A percentile compares a stretch with the other conserved stretches of the same genome.
Evolutionary conservation across 2,329 filamentous ascomycete species (phyloP).

Genomic region (Endoconidiophora polonica): DNA sequence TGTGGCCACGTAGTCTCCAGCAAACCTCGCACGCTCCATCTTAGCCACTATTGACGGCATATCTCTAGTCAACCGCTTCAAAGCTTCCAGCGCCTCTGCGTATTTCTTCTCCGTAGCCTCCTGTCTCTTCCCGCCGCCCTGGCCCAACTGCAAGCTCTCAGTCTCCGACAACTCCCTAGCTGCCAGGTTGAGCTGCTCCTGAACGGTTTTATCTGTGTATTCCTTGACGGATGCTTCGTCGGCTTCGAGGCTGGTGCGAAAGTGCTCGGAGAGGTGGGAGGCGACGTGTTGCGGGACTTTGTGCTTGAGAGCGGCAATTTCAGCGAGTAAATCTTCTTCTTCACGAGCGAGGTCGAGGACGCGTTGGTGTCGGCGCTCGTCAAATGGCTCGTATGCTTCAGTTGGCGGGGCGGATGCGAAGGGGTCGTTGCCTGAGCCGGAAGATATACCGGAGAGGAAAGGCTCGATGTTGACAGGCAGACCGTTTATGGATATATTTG

Average conservation of each 20-base stretch:
- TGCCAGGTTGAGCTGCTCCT: slow-evolving; percentile 14
- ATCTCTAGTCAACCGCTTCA: slow-evolving; percentile 38
- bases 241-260: slow-evolving; percentile 24
- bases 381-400: slow-evolving; percentile 41
- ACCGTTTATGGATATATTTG: slow-evolving; percentile 48
- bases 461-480: slow-evolving; percentile 28
- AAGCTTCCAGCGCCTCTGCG: slow-evolving; percentile 29
- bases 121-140: slow-evolving; percentile 26
- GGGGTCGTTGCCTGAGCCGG: slow-evolving; percentile 11
- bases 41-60: slow-evolving; percentile 46
- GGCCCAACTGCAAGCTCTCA: slow-evolving; percentile 19
- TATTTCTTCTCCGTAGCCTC: slow-evolving; percentile 30
- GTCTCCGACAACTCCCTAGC: slow-evolving; percentile 19
- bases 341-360: slow-evolving; percentile 44
- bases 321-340: slow-evolving; percentile 46
- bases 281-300: slow-evolving; percentile 31
- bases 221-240: slow-evolving; percentile 30
- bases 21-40: slow-evolving; percentile 47
- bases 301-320: slow-evolving; percentile 44
- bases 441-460: slow-evolving; percentile 21
- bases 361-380: slow-evolving; percentile 38
- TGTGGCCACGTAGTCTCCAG: slow-evolving; percentile 38
- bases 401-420: slow-evolving; percentile 19
- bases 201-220: slow-evolving; percentile 15
- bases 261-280: slow-evolving; percentile 24